phyloP scores from a whole-genome alignment of 1,284 basidiomycete species.

The Pseudozyma pruni region DNA sequence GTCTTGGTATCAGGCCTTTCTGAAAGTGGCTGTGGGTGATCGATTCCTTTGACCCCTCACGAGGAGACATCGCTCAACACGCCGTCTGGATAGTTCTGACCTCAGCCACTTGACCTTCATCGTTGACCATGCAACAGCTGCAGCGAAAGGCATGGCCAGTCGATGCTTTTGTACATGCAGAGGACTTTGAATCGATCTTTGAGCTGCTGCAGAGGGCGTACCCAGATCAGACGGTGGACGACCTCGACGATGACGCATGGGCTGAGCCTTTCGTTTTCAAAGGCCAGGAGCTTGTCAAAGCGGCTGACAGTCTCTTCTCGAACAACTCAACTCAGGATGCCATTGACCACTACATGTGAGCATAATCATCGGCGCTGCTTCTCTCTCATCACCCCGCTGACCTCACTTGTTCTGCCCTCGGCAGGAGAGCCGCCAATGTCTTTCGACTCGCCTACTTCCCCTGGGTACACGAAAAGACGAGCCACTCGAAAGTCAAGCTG shows the following conservation, averaged over 20 bases:
- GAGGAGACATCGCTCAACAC: too few relatives aligned
- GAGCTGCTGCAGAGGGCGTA: constrained; percentile 11
- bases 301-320: constrained; percentile 6
- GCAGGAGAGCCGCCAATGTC: constrained; percentile 39
- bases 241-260: constrained; percentile 38
- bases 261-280: constrained; percentile 27
- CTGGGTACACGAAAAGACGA: constrained; percentile 35
- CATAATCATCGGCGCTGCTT: too few relatives aligned
- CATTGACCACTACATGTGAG: constrained; percentile 33
- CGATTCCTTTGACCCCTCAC: not conserved
- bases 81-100: too few relatives aligned
- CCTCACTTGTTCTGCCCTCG: too few relatives aligned
- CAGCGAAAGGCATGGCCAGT: constrained; percentile 39
- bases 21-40: constrained; percentile 25
- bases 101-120: too few relatives aligned
- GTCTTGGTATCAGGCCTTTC: constrained; percentile 31
- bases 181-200: constrained; percentile 37
- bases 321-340: constrained; percentile 7
- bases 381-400: not conserved
- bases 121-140: constrained; percentile 10
- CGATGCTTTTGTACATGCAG: constrained; percentile 22
- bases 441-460: constrained; percentile 40
- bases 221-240: constrained; percentile 14
- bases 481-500: constrained; percentile 20
- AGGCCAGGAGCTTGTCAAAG: constrained; percentile 17